phyloP scores from a whole-genome alignment of 2,329 filamentous ascomycete species.

The Penicillium rolfsii region DNA sequence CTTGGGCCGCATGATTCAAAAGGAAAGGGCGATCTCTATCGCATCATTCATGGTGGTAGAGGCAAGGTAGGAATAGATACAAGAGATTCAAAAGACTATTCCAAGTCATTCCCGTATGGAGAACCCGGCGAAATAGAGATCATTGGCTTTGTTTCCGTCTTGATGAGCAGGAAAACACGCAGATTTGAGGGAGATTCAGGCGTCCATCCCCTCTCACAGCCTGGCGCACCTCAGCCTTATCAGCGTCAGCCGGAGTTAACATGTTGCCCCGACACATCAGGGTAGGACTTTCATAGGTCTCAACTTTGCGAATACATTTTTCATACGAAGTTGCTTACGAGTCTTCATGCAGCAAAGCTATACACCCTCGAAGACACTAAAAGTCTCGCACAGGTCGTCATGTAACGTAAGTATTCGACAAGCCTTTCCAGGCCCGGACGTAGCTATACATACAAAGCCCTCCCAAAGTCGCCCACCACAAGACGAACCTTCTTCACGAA shows the following conservation, averaged over 20 bases:
- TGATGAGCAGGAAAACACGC: not conserved
- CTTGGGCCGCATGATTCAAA: not conserved
- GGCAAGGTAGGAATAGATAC: no score
- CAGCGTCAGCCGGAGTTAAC: not conserved
- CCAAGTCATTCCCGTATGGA: no score
- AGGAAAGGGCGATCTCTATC: not conserved
- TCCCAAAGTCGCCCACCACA: not conserved
- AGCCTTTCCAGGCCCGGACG: not conserved
- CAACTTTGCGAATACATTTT: not conserved
- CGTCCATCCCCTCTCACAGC: not conserved
- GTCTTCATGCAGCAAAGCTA: not conserved
- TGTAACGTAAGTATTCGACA: not conserved
- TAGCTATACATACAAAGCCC: not conserved
- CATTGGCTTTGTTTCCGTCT: no score
- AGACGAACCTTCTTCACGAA: not conserved
- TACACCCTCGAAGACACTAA: not conserved
- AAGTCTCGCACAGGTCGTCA: not conserved
- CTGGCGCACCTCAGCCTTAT: not conserved
- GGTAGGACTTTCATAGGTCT: not conserved
- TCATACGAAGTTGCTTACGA: not conserved
- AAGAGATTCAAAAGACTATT: no score
- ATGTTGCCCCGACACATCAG: not conserved
- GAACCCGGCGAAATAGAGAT: not conserved
- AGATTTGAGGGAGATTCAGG: not conserved
- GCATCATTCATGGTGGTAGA: no score